Percentiles rank a stretch among this genome's conserved stretches.
These are phyloP conservation scores for Henckelia pumila DNA, from an alignment of 257 asterid genomes.

Conservation along the genomic window DNA sequence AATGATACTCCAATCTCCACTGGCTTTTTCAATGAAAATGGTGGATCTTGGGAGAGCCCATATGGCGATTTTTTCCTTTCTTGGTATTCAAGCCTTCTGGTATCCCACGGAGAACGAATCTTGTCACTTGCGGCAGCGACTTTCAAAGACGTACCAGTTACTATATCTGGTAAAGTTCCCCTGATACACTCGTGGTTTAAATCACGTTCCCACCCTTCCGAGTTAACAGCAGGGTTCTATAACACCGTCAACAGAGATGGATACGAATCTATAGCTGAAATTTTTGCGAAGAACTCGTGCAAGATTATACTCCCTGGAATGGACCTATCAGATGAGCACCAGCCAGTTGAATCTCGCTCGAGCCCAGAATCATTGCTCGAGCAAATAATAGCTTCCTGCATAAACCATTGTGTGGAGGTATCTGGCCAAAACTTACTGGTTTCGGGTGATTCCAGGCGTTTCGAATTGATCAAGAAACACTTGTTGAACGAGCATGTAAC, in stretches of 20 bases:
- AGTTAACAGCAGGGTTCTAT: slow-evolving; percentile 66
- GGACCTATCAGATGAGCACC: slow-evolving; percentile 56
- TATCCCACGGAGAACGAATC: slow-evolving; percentile 62
- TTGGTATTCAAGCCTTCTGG: slow-evolving; percentile 66
- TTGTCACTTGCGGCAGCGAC: slow-evolving; percentile 65
- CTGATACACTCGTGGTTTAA: slow-evolving; percentile 46
- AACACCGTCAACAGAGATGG: slow-evolving; percentile 69
- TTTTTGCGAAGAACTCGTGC: slow-evolving; percentile 55
- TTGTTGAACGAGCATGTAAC: slow-evolving; percentile 41
- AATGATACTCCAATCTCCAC: slow-evolving; percentile 40
- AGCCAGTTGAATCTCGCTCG: slow-evolving; percentile 38
- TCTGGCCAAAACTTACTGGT: slow-evolving; percentile 52
- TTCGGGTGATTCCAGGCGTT: slow-evolving; percentile 38
- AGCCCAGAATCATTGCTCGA: slow-evolving; percentile 57
- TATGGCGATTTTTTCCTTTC: slow-evolving; percentile 83
- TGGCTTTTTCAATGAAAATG: slow-evolving; percentile 63
- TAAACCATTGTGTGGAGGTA: slow-evolving; percentile 35
- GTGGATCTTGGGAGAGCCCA: slow-evolving; percentile 75
- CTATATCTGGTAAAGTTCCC: slow-evolving; percentile 65
- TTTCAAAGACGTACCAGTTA: slow-evolving; percentile 41
- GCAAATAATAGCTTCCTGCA: slow-evolving; percentile 50
- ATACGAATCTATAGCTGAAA: slow-evolving; percentile 44
- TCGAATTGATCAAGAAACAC: slow-evolving; percentile 50
- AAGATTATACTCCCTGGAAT: slow-evolving; percentile 56
- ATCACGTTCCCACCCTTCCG: slow-evolving; percentile 76